Conservation (phyloP, 164 flowering plant genomes). For the Akebia trifoliata region DNA sequence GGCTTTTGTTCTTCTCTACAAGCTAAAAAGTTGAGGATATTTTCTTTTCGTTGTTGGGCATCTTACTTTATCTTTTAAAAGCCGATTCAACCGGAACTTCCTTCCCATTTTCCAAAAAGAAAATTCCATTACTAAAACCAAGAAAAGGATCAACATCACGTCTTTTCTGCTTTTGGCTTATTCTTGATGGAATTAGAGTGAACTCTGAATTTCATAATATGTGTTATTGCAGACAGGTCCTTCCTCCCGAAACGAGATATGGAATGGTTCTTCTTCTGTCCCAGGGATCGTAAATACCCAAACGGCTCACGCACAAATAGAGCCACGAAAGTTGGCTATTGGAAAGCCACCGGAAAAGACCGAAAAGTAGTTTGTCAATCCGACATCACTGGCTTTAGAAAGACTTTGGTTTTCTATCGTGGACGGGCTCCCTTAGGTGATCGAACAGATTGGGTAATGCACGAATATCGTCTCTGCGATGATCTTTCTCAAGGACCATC, state of each 20-base stretch:
- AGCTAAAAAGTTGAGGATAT: constrained; percentile 7
- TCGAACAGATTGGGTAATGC: constrained; percentile 90
- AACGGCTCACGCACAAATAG: constrained; percentile 87
- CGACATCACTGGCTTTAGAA: constrained; percentile 53
- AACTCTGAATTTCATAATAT: constrained; percentile 7
- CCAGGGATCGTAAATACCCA: constrained; percentile 80
- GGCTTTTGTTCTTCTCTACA: constrained; percentile 14
- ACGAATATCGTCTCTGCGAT: constrained; percentile 86
- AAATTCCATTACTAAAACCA: not conserved
- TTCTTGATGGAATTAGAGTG: constrained; percentile 1
- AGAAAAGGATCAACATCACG: not conserved
- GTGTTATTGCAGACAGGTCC: constrained; percentile 58
- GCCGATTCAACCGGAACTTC: constrained; percentile 11
- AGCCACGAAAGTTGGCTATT: constrained; percentile 89
- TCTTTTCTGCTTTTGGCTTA: constrained; percentile 2
- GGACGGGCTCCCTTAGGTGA: constrained; percentile 90
- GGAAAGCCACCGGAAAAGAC: constrained; percentile 99
- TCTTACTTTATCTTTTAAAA: constrained; percentile 19
- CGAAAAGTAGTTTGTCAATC: constrained; percentile 59
- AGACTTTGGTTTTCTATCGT: constrained; percentile 79
- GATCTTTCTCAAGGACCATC: constrained; percentile 47
- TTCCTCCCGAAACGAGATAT: constrained; percentile 76
- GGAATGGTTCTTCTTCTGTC: constrained; percentile 98
- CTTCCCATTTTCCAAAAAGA: constrained; percentile 6
- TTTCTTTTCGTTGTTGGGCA: constrained; percentile 20